Evolutionary conservation across 352 stramenopile species (phyloP), one percentile per base, ranked within the genome.

Genomic region (Phytophthora melonis): DNA sequence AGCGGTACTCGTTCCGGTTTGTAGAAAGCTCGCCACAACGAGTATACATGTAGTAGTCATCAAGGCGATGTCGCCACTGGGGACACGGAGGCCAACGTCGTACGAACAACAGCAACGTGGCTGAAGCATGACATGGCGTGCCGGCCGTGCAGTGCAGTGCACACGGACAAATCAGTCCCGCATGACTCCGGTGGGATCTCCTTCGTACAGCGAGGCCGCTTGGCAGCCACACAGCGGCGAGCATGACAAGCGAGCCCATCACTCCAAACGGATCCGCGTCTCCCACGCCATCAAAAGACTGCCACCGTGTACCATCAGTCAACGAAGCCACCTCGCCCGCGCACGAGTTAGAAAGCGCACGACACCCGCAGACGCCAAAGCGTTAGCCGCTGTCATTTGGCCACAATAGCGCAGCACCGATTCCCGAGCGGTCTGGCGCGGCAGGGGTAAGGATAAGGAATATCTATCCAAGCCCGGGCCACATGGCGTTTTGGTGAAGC

Each of bases 191-290:
- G 62, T 60, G 21, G 45, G 18, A 68, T 65, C 56, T 59, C 55
- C 57, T 76, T 76, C 63, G 63, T 59, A 72, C 63, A 72, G 63
- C 52, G 69, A 72, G 63, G 60, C 27, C 13, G 41, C 21, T 47
- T 27, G 54, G 57, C 57, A 52, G 39, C 68, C 68, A 71, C 68
- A 66, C 68, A 70, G 27, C 19, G 23, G 11, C 49, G 30, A 56
- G n/a, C 49, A 58, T 32, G 54, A 61, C 41, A 50, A 54, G 57
- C 66, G 57, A 61, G 32, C 27, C 7, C 41, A 60, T 62, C 30
- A 55, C 58, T 73, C 70, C 63, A 61, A 72, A 39, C 56, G 34
- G 56, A 76, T 67, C 52, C 16, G 16, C 19, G 41, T n/a, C 18
- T 41, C 16, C 36, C 60, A 41, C 34, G 27, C 41, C 13, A 52